Conservation (phyloP, 176 grass and related monocot genomes). For the Paspalum notatum region DNA sequence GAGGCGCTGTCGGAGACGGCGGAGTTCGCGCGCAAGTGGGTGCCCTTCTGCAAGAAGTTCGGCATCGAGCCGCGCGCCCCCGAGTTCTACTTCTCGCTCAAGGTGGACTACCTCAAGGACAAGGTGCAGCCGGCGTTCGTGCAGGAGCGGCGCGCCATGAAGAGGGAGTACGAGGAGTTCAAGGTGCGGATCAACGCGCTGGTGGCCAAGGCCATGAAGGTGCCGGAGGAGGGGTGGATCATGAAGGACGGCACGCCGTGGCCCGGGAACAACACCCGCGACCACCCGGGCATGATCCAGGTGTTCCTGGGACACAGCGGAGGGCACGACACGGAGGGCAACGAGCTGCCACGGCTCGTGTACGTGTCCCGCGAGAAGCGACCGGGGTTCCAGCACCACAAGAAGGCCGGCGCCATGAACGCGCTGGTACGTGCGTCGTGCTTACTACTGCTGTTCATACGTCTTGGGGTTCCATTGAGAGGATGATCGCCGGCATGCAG, state of each 20-base stretch:
- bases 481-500: constrained; percentile 33
- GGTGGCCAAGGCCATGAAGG: constrained; percentile 91
- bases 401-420: constrained; percentile 99
- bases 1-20: constrained; percentile 90
- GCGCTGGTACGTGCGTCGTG: constrained; percentile 69
- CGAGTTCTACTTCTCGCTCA: constrained; percentile 88
- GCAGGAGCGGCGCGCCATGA: constrained; percentile 94
- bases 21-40: constrained; percentile 97
- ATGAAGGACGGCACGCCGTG: constrained; percentile 99
- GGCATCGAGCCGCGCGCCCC: constrained; percentile 91
- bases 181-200: constrained; percentile 95
- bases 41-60: constrained; percentile 99
- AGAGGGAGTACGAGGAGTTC: constrained; percentile 99
- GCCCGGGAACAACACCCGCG: constrained; percentile 97
- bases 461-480: too few relatives aligned
- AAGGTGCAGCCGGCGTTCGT: constrained; percentile 95
- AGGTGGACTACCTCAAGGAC: constrained; percentile 98
- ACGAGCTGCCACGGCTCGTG: constrained; percentile 91
- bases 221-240: constrained; percentile 88
- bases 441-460: too few relatives aligned
- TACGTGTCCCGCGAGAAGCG: constrained; percentile 99
- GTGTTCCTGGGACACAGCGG: constrained; percentile 97
- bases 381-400: constrained; percentile 94
- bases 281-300: constrained; percentile 99
- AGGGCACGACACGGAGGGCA: constrained; percentile 87